phyloP scores from a whole-genome alignment of 2,329 filamentous ascomycete genomes.

The Alternaria angustiovoidea region DNA sequence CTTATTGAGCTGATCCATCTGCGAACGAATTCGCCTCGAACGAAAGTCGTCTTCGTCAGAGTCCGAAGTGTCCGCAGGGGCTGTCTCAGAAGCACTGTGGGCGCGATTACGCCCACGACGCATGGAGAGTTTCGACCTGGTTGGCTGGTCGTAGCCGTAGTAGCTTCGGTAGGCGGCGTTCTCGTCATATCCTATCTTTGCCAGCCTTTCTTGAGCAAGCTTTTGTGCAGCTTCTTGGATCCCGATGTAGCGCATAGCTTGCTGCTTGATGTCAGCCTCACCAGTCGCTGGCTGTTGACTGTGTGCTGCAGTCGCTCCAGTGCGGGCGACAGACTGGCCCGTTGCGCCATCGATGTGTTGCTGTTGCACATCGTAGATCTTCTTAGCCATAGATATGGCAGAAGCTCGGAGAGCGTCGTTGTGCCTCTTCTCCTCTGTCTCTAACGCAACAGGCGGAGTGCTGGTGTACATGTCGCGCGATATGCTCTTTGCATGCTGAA shows the following conservation, averaged over 20 bases:
- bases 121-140: conserved; percentile 60
- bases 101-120: conserved; percentile 65
- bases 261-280: conserved; percentile 60
- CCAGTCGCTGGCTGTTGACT: conserved; percentile 39
- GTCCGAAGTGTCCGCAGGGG: conserved; percentile 39
- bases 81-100: conserved; percentile 68
- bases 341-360: conserved; percentile 62
- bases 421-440: conserved; percentile 76
- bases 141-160: conserved; percentile 69
- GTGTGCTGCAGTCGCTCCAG: conserved; percentile 46
- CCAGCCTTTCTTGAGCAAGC: conserved; percentile 81
- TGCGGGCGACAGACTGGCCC: conserved; percentile 46
- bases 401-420: conserved; percentile 80
- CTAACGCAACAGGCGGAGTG: conserved; percentile 73
- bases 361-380: conserved; percentile 80
- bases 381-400: conserved; percentile 86
- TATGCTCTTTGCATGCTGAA: conserved; percentile 73
- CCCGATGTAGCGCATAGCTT: conserved; percentile 63
- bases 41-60: conserved; percentile 68
- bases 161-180: conserved; percentile 75
- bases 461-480: conserved; percentile 80
- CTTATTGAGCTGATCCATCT: conserved; percentile 80
- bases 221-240: conserved; percentile 89
- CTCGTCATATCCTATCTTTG: conserved; percentile 78
- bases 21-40: conserved; percentile 75